Evolutionary conservation across 2,329 filamentous ascomycete species (phyloP).

Genomic region (Fusarium algeriense): DNA sequence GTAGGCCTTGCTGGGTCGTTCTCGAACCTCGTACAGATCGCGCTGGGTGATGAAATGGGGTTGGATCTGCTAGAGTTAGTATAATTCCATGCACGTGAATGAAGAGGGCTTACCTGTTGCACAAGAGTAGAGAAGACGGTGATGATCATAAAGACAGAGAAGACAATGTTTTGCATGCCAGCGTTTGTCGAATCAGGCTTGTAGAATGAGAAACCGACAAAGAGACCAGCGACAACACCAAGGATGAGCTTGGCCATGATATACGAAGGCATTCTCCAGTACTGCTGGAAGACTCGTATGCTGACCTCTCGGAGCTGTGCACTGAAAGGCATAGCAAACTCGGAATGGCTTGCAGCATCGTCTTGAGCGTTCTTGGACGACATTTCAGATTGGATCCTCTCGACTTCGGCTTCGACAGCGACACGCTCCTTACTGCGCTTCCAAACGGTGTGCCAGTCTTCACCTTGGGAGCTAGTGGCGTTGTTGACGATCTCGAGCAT

Average conservation of each 20-base stretch:
- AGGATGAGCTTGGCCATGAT: conserved; percentile 79
- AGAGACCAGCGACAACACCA: conserved; percentile 70
- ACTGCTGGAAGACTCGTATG: conserved; percentile 80
- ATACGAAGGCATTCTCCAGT: conserved; percentile 84
- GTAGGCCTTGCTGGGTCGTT: conserved; percentile 80
- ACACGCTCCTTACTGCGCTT: conserved; percentile 64
- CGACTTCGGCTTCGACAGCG: conserved; percentile 70
- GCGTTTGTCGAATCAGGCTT: conserved; percentile 65
- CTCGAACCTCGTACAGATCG: conserved; percentile 80
- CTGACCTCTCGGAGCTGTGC: conserved; percentile 75
- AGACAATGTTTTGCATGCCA: conserved; percentile 81
- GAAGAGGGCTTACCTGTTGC: conserved; percentile 62
- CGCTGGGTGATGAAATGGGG: conserved; percentile 81
- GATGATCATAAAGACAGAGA: conserved; percentile 79
- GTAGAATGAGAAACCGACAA: conserved; percentile 82
- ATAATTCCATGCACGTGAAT: conserved; percentile 50
- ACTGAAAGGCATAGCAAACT: conserved; percentile 82
- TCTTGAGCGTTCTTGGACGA: conserved; percentile 31
- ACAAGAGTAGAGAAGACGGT: conserved; percentile 80
- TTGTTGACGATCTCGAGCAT: conserved; percentile 71
- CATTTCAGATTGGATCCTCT: conserved; percentile 68
- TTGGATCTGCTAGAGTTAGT: conserved; percentile 66
- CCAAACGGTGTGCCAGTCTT: conserved; percentile 79
- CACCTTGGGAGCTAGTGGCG: conserved; percentile 52
- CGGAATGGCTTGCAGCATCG: conserved; percentile 57